phyloP scores from a whole-genome alignment of 331 rosid genomes.

The Quercus tomentella region DNA sequence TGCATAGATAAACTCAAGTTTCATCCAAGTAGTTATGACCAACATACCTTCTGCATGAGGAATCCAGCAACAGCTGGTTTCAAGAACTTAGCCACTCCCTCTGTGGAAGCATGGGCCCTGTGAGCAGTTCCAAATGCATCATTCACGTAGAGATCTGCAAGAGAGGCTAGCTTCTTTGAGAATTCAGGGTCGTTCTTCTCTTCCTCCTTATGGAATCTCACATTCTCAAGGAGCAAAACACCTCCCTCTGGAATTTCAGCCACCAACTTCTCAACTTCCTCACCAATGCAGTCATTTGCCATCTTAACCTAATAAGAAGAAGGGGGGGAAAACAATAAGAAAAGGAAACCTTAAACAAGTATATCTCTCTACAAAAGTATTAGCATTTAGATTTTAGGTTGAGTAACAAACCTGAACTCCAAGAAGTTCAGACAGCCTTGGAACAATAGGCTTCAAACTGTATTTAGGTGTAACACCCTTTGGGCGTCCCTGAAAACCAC shows the following conservation, averaged over 20 bases:
- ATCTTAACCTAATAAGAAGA: slow-evolving; percentile 51
- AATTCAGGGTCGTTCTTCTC: slow-evolving; percentile 96
- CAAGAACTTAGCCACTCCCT: slow-evolving; percentile 84
- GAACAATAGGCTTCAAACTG: slow-evolving; percentile 92
- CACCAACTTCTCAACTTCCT: slow-evolving; percentile 80
- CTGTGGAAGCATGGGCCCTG: slow-evolving; percentile 96
- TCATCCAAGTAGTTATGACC: not conserved
- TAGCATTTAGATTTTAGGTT: not conserved
- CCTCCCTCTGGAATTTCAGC: slow-evolving; percentile 80
- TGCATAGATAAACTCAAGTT: not conserved
- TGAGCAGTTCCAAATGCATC: slow-evolving; percentile 99
- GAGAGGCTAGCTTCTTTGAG: slow-evolving; percentile 87
- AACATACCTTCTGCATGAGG: slow-evolving; percentile 87
- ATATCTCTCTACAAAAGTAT: not conserved
- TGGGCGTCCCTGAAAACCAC: slow-evolving; percentile 81
- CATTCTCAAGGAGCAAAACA: slow-evolving; percentile 91
- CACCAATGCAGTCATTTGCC: slow-evolving; percentile 72
- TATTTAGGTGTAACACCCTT: slow-evolving; percentile 91
- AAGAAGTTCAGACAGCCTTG: slow-evolving; percentile 82
- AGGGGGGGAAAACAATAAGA: not conserved
- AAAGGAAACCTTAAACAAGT: not conserved
- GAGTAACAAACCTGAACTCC: slow-evolving; percentile 51
- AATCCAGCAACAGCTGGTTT: slow-evolving; percentile 93
- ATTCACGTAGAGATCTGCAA: slow-evolving; percentile 92
- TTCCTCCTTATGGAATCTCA: slow-evolving; percentile 91